A percentile compares a stretch with the other conserved stretches of the same genome.
Conservation (phyloP, 768 basidiomycete genomes). For the Termitomyces bulborhizus region DNA sequence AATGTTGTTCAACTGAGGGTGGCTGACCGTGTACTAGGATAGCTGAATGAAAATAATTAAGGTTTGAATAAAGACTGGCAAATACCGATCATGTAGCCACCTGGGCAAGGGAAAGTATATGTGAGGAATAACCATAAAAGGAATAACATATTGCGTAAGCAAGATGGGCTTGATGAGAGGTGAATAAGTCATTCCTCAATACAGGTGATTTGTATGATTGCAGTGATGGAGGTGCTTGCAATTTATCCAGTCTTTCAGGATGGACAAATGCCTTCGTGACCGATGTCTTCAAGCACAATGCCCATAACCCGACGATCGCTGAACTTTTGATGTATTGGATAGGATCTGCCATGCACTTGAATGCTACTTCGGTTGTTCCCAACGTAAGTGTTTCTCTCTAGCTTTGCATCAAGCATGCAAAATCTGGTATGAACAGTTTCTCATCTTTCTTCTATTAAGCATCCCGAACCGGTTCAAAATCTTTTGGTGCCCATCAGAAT, state of each 20-base stretch:
- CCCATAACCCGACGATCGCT: constrained; percentile 38
- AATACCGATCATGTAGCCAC: too few species aligned
- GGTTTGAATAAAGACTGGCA: too few species aligned
- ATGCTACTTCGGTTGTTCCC: constrained; percentile 25
- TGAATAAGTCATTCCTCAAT: too few species aligned
- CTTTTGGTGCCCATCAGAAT: constrained; percentile 20
- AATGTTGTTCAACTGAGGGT: too few species aligned
- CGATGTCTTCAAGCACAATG: constrained; percentile 33
- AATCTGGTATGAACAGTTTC: constrained; percentile 13
- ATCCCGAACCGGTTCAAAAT: constrained; percentile 32
- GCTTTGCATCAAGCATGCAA: background rate
- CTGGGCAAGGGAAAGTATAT: too few species aligned
- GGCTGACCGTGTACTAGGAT: too few species aligned
- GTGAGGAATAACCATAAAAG: too few species aligned
- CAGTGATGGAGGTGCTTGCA: background rate
- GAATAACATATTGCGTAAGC: too few species aligned
- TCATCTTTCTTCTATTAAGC: constrained; percentile 28
- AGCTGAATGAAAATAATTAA: too few species aligned
- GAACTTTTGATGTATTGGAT: constrained; percentile 52
- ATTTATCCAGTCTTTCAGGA: constrained; percentile 27
- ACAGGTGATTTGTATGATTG: constrained; percentile 28
- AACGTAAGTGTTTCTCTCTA: constrained; percentile 29
- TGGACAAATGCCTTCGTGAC: constrained; percentile 50
- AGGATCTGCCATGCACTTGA: constrained; percentile 41
- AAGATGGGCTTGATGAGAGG: too few species aligned